Conservation (phyloP, 225 moss, liverwort and hornwort species). For the Polytrichum commune region DNA sequence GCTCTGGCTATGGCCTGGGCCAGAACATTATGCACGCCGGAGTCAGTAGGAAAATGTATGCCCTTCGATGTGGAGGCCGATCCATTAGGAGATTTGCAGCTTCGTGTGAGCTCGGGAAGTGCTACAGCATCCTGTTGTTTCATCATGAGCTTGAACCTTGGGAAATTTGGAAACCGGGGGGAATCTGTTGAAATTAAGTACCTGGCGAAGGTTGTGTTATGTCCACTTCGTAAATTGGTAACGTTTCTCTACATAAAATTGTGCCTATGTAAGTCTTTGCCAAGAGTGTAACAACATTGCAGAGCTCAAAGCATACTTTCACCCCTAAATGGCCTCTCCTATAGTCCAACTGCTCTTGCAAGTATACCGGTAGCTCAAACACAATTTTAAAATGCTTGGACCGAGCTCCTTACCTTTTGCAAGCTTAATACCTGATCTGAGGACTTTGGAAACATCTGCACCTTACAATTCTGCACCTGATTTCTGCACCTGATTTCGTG, state of each 20-base stretch:
- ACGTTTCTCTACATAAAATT: not conserved
- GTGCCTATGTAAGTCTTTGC: not conserved
- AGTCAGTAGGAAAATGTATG: conserved; percentile 2
- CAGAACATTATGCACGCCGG: not conserved
- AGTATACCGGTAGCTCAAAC: not conserved
- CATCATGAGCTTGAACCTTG: not conserved
- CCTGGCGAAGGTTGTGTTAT: not conserved
- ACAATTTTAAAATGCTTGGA: not conserved
- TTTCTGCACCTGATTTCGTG: not conserved
- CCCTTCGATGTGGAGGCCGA: not conserved
- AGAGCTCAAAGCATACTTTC: not conserved
- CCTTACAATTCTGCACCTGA: no score
- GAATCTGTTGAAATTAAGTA: not conserved
- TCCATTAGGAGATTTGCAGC: conserved; percentile 2
- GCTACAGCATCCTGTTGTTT: not conserved
- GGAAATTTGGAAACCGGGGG: not conserved
- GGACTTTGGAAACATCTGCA: not conserved
- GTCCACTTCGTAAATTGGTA: not conserved
- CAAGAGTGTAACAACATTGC: not conserved
- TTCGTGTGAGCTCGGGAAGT: conserved; percentile 1
- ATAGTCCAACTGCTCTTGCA: not conserved
- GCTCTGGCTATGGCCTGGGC: conserved; percentile 1
- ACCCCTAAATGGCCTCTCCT: not conserved
- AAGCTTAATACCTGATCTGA: conserved; percentile 3
- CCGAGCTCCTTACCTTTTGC: conserved; percentile 1